These are phyloP conservation scores for Trichoderma asperelloides DNA, from an alignment of 495 filamentous ascomycete genomes.

Conservation along the genomic window DNA sequence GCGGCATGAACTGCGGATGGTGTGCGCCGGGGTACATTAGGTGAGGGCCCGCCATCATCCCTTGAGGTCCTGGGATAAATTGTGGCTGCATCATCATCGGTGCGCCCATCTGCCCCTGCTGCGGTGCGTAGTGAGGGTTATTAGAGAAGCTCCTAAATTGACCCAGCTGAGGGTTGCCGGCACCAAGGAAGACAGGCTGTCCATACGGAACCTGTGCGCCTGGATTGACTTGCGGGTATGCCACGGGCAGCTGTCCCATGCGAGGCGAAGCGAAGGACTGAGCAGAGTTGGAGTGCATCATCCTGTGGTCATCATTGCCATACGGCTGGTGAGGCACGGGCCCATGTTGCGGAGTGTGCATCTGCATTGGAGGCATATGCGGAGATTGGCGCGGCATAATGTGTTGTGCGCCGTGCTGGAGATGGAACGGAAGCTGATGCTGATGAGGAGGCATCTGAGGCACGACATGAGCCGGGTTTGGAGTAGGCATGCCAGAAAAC, in stretches of 20 bases:
- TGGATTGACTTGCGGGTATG: conserved; percentile 62
- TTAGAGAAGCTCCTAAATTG: conserved; percentile 46
- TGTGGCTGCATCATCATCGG: conserved; percentile 78
- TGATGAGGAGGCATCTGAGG: conserved; percentile 65
- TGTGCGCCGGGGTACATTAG: conserved; percentile 65
- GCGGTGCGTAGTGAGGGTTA: conserved; percentile 57
- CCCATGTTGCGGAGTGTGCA: conserved; percentile 53
- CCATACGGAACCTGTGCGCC: conserved; percentile 60
- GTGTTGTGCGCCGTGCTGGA: conserved; percentile 40
- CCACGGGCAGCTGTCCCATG: conserved; percentile 56
- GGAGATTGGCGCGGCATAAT: conserved; percentile 49
- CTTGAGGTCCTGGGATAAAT: conserved; percentile 42
- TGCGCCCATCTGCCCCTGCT: conserved; percentile 52
- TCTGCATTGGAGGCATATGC: conserved; percentile 54
- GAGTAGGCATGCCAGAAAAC: conserved; percentile 51
- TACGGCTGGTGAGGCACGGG: conserved; percentile 53
- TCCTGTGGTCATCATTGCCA: conserved; percentile 71
- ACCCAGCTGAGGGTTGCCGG: conserved; percentile 49
- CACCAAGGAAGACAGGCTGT: conserved; percentile 65
- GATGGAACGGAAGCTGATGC: conserved; percentile 66
- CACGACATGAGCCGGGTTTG: conserved; percentile 46
- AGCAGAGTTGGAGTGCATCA: conserved; percentile 72
- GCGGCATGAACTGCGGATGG: conserved; percentile 52
- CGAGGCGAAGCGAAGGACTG: conserved; percentile 74
- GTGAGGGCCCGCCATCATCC: conserved; percentile 55